Conservation (phyloP, 371 early-diverging fungal genomes). For the Catenaria anguillulae region DNA sequence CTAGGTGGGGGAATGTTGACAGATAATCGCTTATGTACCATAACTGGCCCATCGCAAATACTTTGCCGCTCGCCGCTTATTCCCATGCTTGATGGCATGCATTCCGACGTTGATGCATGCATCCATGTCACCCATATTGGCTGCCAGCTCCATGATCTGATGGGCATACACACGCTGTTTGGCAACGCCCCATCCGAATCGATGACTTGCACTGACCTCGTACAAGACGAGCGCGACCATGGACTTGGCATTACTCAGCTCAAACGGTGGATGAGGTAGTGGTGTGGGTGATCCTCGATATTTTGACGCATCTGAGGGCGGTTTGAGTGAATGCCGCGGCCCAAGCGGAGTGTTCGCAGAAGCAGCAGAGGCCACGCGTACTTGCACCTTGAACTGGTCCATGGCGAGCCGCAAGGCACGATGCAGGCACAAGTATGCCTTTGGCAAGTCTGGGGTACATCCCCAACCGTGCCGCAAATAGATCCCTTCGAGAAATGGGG, state of each 20-base stretch:
- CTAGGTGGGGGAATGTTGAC: no score
- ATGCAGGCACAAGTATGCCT: neutral
- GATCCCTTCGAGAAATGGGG: neutral
- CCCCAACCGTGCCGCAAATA: conserved; percentile 4
- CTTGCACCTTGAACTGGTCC: neutral
- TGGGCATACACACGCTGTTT: neutral
- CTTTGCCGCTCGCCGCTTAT: neutral
- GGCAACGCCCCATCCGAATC: neutral
- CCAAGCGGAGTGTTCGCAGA: neutral
- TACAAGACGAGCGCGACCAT: neutral
- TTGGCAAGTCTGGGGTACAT: neutral
- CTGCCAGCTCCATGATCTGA: conserved; percentile 2
- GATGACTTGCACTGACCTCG: neutral
- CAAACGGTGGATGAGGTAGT: neutral
- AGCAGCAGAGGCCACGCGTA: neutral
- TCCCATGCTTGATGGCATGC: neutral
- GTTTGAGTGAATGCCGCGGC: neutral
- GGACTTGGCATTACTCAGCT: neutral
- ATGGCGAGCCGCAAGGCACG: neutral
- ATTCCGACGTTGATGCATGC: neutral
- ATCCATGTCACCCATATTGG: neutral
- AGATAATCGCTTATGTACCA: neutral
- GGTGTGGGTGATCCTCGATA: neutral
- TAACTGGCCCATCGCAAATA: neutral
- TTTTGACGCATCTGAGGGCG: neutral